phyloP scores from a whole-genome alignment of 1,284 basidiomycete genomes.

The Cutaneotrichosporon dermatis region DNA sequence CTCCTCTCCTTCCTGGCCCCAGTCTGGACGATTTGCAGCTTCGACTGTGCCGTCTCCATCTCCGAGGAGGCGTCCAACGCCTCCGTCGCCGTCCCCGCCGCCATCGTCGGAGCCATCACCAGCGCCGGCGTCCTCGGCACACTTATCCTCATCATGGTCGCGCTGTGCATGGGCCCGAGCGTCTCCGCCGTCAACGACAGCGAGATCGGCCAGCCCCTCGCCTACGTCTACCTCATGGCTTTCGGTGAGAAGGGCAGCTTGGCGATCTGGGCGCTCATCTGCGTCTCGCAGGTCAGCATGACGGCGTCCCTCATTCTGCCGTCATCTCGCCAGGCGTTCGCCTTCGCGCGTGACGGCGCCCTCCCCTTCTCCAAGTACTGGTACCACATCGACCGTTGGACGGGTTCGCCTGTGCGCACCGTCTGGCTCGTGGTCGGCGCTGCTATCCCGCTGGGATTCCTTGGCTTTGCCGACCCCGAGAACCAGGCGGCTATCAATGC shows the following conservation, averaged over 20 bases:
- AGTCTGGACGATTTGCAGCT: conserved; percentile 65
- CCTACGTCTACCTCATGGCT: conserved; percentile 42
- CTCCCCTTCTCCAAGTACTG: conserved; percentile 67
- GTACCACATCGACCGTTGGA: conserved; percentile 30
- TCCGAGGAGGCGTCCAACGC: conserved; percentile 70
- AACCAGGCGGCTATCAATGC: conserved; percentile 41
- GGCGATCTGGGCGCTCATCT: conserved; percentile 46
- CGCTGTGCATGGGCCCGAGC: conserved; percentile 55
- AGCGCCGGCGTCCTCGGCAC: conserved; percentile 61
- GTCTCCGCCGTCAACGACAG: conserved; percentile 58
- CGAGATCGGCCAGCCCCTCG: conserved; percentile 62
- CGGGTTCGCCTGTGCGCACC: conserved; percentile 37
- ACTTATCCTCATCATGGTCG: conserved; percentile 34
- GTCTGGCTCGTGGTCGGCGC: conserved; percentile 40
- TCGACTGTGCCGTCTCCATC: conserved; percentile 65
- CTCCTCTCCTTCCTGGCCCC: conserved; percentile 70
- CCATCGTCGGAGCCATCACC: conserved; percentile 61
- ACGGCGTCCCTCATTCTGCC: conserved; percentile 39
- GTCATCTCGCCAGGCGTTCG: conserved; percentile 59
- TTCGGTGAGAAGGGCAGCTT: conserved; percentile 47
- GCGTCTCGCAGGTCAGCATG: conserved; percentile 31
- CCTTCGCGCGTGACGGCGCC: conserved; percentile 62
- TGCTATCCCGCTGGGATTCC: conserved; percentile 35
- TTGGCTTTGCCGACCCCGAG: conserved; percentile 37
- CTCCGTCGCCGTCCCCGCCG: conserved; percentile 61